These are phyloP conservation scores for Ceratobasidium sp. DNA, from an alignment of 1,284 basidiomycete species.

Conservation along the genomic window DNA sequence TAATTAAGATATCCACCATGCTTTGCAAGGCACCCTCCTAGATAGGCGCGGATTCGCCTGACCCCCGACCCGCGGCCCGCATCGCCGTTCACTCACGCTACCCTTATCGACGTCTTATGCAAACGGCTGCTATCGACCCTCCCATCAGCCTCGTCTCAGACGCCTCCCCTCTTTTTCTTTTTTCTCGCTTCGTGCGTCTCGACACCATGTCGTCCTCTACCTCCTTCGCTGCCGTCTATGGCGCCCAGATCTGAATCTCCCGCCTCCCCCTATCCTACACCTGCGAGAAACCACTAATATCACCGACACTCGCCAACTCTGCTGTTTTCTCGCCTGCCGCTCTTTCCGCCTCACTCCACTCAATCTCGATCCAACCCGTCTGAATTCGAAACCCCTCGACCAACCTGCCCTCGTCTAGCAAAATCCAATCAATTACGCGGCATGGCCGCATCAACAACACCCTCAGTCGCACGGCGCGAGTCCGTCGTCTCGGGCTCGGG, in stretches of 20 bases:
- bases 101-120: too few relatives aligned
- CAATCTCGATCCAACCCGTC: neutral
- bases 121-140: too few relatives aligned
- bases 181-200: constrained; percentile 41
- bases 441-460: too few relatives aligned
- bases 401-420: neutral
- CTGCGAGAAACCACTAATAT: constrained; percentile 12
- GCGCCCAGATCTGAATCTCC: constrained; percentile 29
- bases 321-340: neutral
- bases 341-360: neutral
- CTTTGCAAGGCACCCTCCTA: too few relatives aligned
- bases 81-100: too few relatives aligned
- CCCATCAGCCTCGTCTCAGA: too few relatives aligned
- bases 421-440: too few relatives aligned
- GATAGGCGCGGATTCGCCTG: too few relatives aligned
- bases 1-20: too few relatives aligned
- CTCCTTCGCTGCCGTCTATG: constrained; percentile 28
- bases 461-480: too few relatives aligned
- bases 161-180: constrained; percentile 4
- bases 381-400: constrained; percentile 9
- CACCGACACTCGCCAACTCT: constrained; percentile 5
- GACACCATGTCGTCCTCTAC: constrained; percentile 38
- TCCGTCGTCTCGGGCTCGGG: too few relatives aligned
- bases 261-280: constrained; percentile 21
- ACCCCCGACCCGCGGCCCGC: too few relatives aligned